Base-by-base conservation (phyloP, 768 basidiomycete genomes). In the Auricularia cornea region DNA sequence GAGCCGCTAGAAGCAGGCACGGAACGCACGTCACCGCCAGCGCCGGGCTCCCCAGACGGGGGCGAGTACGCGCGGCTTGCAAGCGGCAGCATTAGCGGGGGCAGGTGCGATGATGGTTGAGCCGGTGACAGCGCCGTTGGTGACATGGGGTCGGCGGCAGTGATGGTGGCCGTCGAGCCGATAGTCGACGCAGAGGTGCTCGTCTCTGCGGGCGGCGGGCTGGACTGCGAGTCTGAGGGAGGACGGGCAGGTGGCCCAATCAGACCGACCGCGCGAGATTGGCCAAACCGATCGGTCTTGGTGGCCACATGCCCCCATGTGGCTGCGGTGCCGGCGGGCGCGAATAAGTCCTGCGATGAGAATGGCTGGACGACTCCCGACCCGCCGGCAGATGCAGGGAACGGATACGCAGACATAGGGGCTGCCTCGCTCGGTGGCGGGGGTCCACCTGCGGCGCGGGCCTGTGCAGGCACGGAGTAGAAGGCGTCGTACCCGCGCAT, bases 401-500 rank as follows among this genome's bases (percentile, higher is more conserved):
- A 40, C 32, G 41, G 31, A 38, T n/a, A n/a, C 31, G 32, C 23
- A 3, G 62, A 30, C 8, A 59, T 28, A 10, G 26, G 20, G 2
- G 62, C 14, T 8, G 32, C 16, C 57, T 63, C 48, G n/a, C n/a
- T n/a, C 3, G 62, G n/a, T 23, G 29, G 62, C 26, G 32, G 29
- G 30, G 18, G 38, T 30, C 30, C 63, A 8, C 18, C 66, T 59
- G 63, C 11, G 75, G 70, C 60, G 74, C 71, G 30, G 81, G 77
- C 35, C 72, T 72, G 40, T 69, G 75, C 30, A 78, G 78, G 68
- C 1, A 87, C 81, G 1, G 86, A 84, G 71, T 92, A 87, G 77
- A 92, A 94, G 2, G 90, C 87, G 69, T 94, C 91, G 70, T 83
- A 92, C 1, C 88, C 82, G 66, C 81, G 68, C 61, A 82, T 68